Evolutionary conservation across 495 filamentous ascomycete genomes (phyloP).

Genomic region (Penicillium lividum): DNA sequence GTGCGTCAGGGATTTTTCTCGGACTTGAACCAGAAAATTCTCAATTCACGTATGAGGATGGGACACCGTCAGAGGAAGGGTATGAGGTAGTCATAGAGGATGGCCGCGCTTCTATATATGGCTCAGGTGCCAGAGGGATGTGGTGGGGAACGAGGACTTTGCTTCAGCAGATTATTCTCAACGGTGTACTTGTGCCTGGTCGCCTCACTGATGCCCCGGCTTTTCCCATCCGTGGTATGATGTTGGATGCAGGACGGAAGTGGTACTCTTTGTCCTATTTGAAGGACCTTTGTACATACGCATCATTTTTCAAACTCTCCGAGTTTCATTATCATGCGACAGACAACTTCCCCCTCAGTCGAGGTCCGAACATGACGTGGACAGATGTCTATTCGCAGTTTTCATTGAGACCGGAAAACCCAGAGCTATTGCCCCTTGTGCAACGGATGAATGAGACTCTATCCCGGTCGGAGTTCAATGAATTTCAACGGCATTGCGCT

Average conservation of each 20-base stretch:
- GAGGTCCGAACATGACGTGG: slow-evolving; percentile 54
- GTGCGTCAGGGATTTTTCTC: slow-evolving; percentile 37
- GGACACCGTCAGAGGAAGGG: slow-evolving; percentile 46
- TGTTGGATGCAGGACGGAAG: slow-evolving; percentile 58
- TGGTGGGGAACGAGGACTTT: slow-evolving; percentile 59
- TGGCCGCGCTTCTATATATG: slow-evolving; percentile 38
- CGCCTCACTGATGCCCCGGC: slow-evolving; percentile 45
- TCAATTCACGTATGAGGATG: slow-evolving; percentile 48
- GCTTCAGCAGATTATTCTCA: slow-evolving; percentile 47
- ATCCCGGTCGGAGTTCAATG: slow-evolving; percentile 46
- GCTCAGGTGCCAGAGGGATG: slow-evolving; percentile 52
- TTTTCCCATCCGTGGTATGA: slow-evolving; percentile 50
- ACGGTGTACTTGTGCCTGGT: slow-evolving; percentile 32
- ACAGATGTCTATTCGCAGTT: slow-evolving; percentile 55
- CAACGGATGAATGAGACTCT: slow-evolving; percentile 52
- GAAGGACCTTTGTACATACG: slow-evolving; percentile 58
- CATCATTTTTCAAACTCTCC: slow-evolving; percentile 57
- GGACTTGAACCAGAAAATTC: slow-evolving; percentile 12
- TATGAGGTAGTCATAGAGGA: slow-evolving; percentile 41
- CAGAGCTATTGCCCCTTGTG: slow-evolving; percentile 42
- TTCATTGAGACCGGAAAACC: slow-evolving; percentile 43
- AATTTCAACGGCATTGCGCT: slow-evolving; percentile 54
- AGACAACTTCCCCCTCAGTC: slow-evolving; percentile 58
- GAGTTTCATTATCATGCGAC: slow-evolving; percentile 60
- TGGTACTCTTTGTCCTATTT: slow-evolving; percentile 55